Percentiles rank a stretch among this genome's conserved stretches.
Conservation (phyloP, 495 filamentous ascomycete species). For the Lasiosphaeria ovina region DNA sequence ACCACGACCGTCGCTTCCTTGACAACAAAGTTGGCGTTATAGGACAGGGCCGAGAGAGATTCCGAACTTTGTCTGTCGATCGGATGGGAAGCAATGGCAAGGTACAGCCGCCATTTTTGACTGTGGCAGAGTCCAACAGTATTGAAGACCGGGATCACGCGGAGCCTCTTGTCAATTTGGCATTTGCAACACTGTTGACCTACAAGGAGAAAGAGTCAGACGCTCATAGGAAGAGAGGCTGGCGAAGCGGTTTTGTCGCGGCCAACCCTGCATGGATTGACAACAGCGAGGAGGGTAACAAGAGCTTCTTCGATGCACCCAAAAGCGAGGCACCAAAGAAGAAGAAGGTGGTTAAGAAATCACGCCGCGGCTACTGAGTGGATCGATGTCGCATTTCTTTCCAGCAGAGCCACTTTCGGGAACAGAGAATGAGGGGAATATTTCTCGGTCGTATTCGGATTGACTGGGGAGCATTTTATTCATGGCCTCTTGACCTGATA, state of each 20-base stretch:
- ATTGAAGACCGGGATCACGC: constrained; percentile 33
- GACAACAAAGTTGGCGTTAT: constrained; percentile 29
- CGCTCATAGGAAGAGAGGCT: not conserved
- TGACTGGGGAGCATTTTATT: no score
- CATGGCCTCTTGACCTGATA: no score
- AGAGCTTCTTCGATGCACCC: constrained; percentile 29
- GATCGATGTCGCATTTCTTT: not conserved
- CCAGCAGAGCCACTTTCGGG: no score
- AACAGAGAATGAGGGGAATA: no score
- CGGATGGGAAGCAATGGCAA: constrained; percentile 17
- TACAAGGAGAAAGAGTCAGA: constrained; percentile 20
- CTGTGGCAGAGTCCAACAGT: constrained; percentile 30
- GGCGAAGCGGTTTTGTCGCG: constrained; percentile 19
- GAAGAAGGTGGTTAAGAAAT: constrained; percentile 15
- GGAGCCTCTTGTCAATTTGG: constrained; percentile 38
- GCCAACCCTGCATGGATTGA: constrained; percentile 31
- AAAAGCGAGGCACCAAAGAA: constrained; percentile 16
- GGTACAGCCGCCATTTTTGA: constrained; percentile 13
- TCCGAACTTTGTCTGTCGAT: constrained; percentile 7
- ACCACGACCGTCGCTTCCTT: constrained; percentile 21
- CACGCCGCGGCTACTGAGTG: constrained; percentile 25
- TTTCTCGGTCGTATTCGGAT: no score
- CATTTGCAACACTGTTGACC: constrained; percentile 33
- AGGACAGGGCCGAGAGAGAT: constrained; percentile 26
- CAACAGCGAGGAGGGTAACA: constrained; percentile 28